Evolutionary conservation across 371 early-diverging fungal species (phyloP).

Genomic region (Haplosporangium sp.): DNA sequence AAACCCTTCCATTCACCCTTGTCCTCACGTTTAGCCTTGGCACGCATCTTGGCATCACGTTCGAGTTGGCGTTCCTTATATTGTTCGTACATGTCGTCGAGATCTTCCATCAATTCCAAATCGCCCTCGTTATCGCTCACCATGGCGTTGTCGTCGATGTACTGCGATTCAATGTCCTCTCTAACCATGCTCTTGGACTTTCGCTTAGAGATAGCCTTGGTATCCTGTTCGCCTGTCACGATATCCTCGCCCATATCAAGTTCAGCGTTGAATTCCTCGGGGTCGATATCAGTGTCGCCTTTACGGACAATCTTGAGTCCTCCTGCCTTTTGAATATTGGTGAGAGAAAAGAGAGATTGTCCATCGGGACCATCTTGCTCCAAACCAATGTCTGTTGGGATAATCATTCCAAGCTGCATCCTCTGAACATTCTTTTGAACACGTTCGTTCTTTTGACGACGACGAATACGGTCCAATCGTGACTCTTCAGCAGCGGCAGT

Average conservation of each 20-base stretch:
- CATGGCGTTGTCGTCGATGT: conserved; percentile 57
- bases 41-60: conserved; percentile 80
- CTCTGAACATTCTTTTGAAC: conserved; percentile 86
- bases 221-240: conserved; percentile 46
- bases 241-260: conserved; percentile 58
- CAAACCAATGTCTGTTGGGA: conserved; percentile 88
- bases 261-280: conserved; percentile 55
- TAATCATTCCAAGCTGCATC: conserved; percentile 93
- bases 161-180: conserved; percentile 66
- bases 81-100: conserved; percentile 80
- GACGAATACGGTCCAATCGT: conserved; percentile 55
- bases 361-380: conserved; percentile 78
- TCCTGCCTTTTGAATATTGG: conserved; percentile 67
- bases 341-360: conserved; percentile 69
- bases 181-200: conserved; percentile 57
- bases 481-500: conserved; percentile 63
- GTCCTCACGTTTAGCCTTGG: conserved; percentile 72
- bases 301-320: conserved; percentile 62
- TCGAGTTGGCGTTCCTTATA: conserved; percentile 80
- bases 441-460: conserved; percentile 73
- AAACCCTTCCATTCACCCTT: conserved; percentile 81
- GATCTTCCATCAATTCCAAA: conserved; percentile 73
- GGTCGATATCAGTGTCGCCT: conserved; percentile 66
- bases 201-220: conserved; percentile 51
- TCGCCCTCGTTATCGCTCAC: conserved; percentile 58